Evolutionary conservation across 2,329 filamentous ascomycete genomes (phyloP).

Genomic region (Calonectria hawksworthii): DNA sequence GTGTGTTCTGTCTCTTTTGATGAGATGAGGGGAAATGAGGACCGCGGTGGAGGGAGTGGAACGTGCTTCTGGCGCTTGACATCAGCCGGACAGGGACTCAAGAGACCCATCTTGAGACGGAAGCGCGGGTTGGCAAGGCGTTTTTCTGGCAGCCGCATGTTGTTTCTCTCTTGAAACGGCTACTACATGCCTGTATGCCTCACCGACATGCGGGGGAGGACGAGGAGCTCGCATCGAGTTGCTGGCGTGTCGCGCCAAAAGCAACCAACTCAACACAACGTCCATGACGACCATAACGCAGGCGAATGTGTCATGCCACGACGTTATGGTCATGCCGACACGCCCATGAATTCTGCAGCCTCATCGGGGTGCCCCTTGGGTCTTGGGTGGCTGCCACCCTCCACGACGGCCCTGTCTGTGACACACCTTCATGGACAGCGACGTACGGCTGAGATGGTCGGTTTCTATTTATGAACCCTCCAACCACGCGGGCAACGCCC

Average conservation of each 20-base stretch:
- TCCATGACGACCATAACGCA: background rate
- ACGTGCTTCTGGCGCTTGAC: conserved; percentile 20
- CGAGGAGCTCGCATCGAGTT: background rate
- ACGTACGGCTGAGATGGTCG: conserved; percentile 21
- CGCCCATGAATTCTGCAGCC: conserved; percentile 8
- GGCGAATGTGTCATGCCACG: background rate
- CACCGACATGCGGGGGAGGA: background rate
- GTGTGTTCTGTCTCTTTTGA: conserved; percentile 12
- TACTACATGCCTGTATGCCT: conserved; percentile 4
- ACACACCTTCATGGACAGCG: background rate
- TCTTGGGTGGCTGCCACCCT: conserved; percentile 3
- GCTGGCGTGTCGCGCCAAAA: background rate
- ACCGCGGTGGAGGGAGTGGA: background rate
- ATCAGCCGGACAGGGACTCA: conserved; percentile 21
- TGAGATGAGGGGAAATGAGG: conserved; percentile 17
- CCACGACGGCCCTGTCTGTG: background rate
- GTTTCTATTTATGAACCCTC: conserved; percentile 40
- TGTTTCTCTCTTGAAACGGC: background rate
- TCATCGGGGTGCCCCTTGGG: background rate
- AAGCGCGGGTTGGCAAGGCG: conserved; percentile 12
- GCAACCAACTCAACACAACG: background rate
- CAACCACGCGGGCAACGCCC: conserved; percentile 1
- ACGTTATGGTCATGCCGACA: conserved; percentile 13
- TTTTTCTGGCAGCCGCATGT: conserved; percentile 17
- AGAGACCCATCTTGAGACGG: conserved; percentile 1